phyloP scores from a whole-genome alignment of 352 stramenopile species.

The Pythium rishiriense region DNA sequence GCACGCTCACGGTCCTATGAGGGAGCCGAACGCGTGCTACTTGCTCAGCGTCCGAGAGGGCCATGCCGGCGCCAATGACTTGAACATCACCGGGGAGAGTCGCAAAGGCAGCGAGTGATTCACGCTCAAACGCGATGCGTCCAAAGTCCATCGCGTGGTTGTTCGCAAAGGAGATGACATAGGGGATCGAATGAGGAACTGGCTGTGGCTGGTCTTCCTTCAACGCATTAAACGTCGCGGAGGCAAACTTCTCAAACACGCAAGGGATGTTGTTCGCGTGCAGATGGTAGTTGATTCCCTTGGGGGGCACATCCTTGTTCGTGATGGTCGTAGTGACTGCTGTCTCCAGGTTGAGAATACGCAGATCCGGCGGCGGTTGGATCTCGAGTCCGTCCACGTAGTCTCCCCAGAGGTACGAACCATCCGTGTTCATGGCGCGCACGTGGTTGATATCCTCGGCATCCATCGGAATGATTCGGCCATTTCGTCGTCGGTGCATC shows the following conservation, averaged over 20 bases:
- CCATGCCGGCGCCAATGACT: constrained; percentile 31
- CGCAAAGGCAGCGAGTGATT: constrained; percentile 32
- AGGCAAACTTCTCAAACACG: constrained; percentile 23
- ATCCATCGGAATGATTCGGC: constrained; percentile 13
- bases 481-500: constrained; percentile 27
- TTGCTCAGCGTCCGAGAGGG: constrained; percentile 22
- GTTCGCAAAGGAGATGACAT: constrained; percentile 49
- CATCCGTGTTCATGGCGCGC: constrained; percentile 32
- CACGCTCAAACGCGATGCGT: constrained; percentile 37
- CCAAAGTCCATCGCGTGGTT: constrained; percentile 48
- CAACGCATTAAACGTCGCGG: constrained; percentile 11
- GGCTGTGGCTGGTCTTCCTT: neutral
- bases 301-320: constrained; percentile 38
- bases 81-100: constrained; percentile 24
- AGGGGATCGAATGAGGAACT: constrained; percentile 20
- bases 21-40: constrained; percentile 18
- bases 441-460: constrained; percentile 17
- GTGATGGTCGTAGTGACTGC: constrained; percentile 35
- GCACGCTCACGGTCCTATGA: constrained; percentile 22
- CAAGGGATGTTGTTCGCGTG: constrained; percentile 29
- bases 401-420: constrained; percentile 38
- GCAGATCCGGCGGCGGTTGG: constrained; percentile 30
- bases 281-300: constrained; percentile 40
- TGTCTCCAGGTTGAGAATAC: constrained; percentile 48
- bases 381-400: constrained; percentile 33